Conservation (phyloP, 2,329 filamentous ascomycete species). For the Aspergillus brunneoviolaceus region DNA sequence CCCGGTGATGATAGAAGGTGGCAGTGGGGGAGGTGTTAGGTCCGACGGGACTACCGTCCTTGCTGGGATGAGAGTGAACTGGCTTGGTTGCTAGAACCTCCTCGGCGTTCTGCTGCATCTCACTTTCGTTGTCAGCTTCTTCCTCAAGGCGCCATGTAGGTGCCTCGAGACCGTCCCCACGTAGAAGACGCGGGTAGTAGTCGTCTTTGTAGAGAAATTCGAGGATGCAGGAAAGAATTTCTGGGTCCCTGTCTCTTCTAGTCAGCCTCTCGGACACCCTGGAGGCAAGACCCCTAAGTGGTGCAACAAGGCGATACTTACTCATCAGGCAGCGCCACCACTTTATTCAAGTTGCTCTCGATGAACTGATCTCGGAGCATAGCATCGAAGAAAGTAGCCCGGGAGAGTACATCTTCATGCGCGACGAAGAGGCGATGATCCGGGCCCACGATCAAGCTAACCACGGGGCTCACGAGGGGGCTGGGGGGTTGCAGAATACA, state of each 20-base stretch:
- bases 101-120: slow-evolving; percentile 61
- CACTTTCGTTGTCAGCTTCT: background rate
- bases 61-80: slow-evolving; percentile 86
- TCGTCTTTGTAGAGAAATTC: slow-evolving; percentile 97
- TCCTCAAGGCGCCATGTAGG: background rate
- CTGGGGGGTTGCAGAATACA: slow-evolving; percentile 30
- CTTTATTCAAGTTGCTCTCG: slow-evolving; percentile 69
- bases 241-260: slow-evolving; percentile 67
- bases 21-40: slow-evolving; percentile 69
- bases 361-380: slow-evolving; percentile 71
- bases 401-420: slow-evolving; percentile 85
- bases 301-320: slow-evolving; percentile 20
- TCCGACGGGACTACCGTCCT: slow-evolving; percentile 56
- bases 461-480: slow-evolving; percentile 67
- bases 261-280: background rate
- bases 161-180: background rate
- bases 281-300: background rate
- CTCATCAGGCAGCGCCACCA: slow-evolving; percentile 72
- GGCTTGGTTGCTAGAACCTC: slow-evolving; percentile 63
- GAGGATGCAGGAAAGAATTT: slow-evolving; percentile 89
- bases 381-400: slow-evolving; percentile 79
- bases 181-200: slow-evolving; percentile 77
- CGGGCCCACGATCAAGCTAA: slow-evolving; percentile 79
- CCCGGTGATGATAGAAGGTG: slow-evolving; percentile 72
- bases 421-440: slow-evolving; percentile 91